A percentile compares a stretch with the other conserved stretches of the same genome.
Evolutionary conservation across 768 basidiomycete species (phyloP).

Genomic region (Boletus subparvulus): DNA sequence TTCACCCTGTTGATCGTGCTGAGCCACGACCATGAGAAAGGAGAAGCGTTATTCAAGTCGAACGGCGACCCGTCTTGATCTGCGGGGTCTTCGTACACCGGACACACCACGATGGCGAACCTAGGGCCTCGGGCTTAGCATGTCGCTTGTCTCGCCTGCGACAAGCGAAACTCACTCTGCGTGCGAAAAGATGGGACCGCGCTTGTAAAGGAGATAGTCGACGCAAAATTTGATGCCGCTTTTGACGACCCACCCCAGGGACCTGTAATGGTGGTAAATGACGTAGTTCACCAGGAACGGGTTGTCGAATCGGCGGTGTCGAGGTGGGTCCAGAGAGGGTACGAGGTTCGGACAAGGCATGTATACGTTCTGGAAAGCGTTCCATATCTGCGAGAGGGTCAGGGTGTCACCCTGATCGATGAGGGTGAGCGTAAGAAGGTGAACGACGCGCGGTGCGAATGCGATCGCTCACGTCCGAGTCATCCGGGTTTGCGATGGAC

Average conservation of each 20-base stretch:
- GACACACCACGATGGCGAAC: constrained; percentile 88
- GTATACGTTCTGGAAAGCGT: constrained; percentile 58
- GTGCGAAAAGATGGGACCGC: constrained; percentile 92
- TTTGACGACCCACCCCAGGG: constrained; percentile 96
- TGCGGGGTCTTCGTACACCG: constrained; percentile 80
- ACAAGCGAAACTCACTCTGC: constrained; percentile 69
- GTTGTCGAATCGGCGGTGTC: constrained; percentile 69
- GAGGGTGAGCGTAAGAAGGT: neutral
- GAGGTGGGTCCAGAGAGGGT: constrained; percentile 25
- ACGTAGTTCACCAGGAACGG: constrained; percentile 90
- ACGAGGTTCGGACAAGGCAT: constrained; percentile 39
- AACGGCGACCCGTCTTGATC: constrained; percentile 69
- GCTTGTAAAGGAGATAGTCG: constrained; percentile 91
- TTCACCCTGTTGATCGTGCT: constrained; percentile 97
- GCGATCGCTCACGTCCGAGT: constrained; percentile 44
- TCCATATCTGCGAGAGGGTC: constrained; percentile 60
- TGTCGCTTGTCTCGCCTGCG: neutral
- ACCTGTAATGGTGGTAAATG: constrained; percentile 92
- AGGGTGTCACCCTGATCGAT: constrained; percentile 50
- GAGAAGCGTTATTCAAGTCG: constrained; percentile 60
- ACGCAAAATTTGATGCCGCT: constrained; percentile 96
- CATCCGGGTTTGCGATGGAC: constrained; percentile 60
- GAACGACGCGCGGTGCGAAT: neutral
- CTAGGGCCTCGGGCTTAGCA: constrained; percentile 39
- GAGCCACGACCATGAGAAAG: constrained; percentile 93